Conservation (phyloP, 441 rosid genomes). For the Macaranga tanarius region DNA sequence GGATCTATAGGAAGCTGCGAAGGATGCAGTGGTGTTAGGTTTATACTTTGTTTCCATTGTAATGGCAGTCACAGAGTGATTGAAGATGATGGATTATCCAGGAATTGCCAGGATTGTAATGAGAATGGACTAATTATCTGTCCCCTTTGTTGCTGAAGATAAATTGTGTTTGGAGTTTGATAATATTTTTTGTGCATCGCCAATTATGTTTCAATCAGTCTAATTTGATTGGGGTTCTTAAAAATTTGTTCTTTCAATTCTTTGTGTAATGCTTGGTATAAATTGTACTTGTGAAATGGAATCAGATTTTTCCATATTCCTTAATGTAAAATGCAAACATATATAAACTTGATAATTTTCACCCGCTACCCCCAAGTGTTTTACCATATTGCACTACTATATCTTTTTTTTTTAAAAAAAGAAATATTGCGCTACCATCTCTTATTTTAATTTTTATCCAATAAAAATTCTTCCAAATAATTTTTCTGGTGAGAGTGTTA, state of each 20-base stretch:
- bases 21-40: constrained; percentile 54
- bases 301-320: constrained; percentile 7
- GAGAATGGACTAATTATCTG: constrained; percentile 90
- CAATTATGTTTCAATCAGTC: neutral
- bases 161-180: neutral
- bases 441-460: too few relatives aligned
- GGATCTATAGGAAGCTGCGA: constrained; percentile 36
- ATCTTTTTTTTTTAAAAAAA: too few relatives aligned
- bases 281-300: neutral
- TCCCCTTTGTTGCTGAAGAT: constrained; percentile 42
- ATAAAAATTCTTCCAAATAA: too few relatives aligned
- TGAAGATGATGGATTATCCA: constrained; percentile 33
- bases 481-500: too few relatives aligned
- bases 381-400: too few relatives aligned
- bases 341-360: neutral
- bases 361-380: too few relatives aligned
- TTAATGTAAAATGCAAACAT: constrained; percentile 3
- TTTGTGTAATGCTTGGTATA: neutral
- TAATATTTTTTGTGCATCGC: neutral
- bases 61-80: constrained; percentile 63
- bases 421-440: too few relatives aligned
- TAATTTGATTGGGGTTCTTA: neutral
- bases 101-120: constrained; percentile 67
- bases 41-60: constrained; percentile 69
- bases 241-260: neutral